Base-by-base conservation (phyloP, 2,329 filamentous ascomycete genomes). In the Aspergillus candidus region DNA sequence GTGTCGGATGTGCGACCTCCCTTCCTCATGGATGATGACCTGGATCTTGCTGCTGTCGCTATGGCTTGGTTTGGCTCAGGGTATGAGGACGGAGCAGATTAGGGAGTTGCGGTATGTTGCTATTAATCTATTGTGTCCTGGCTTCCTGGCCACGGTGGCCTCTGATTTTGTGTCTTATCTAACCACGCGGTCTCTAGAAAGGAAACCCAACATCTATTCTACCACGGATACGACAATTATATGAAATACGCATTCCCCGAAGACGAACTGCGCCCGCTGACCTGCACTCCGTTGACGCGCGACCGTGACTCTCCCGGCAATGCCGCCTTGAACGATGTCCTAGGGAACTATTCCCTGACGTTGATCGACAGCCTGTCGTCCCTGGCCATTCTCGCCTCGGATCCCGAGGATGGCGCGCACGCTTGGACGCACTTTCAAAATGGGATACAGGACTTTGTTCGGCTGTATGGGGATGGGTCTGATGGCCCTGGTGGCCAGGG, bases 331-430 rank as follows among this genome's bases (percentile, higher is more conserved):
- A 97, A 97, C 70, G 93, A 98, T 66, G 90, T 94, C 11, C 77
- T 98, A 35, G 93, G 93, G 4, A 97, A 98, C 70, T 98, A 97
- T 70, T 96, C 90, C 43, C 74, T 98, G 50, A 97, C 93, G 1
- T 75, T 97, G 38, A 90, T 98, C 60, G 93, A 98, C 69, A 96
- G 88, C 60, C 74, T 98, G 14, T 96, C 90, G 11, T 95, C 91
- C 0, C 79, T 98, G 45, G 93, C 90, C 6, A 94, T 98, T 50
- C 73, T 98, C 33, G 89, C 91, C 6, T 94, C 79, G 4, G 72
- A 74, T 45, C 69, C 70, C 27, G 65, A 72, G 13, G 75, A 72
- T 13, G 78, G 78, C 1, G 69, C 75, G 7, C 82, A 80, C 61
- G 83, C 87, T 33, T 69, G 88, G 53, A 63, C 68, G 43, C 77